Conservation (phyloP, 2,329 filamentous ascomycete genomes). For the Paecilomyces niveus region DNA sequence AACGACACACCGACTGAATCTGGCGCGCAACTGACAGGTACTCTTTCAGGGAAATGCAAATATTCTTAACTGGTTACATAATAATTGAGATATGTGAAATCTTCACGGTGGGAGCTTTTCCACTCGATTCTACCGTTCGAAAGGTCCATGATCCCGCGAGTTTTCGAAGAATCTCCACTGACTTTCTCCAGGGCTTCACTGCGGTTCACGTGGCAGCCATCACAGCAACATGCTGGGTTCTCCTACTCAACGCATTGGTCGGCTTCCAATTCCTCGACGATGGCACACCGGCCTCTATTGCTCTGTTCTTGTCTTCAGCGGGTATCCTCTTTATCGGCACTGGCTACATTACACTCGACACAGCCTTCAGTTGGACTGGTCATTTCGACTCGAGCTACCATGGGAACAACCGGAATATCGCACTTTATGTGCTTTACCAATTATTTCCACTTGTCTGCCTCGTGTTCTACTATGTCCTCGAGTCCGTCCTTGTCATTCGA, state of each 20-base stretch:
- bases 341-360: conserved; percentile 93
- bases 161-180: background rate
- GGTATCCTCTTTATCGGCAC: conserved; percentile 74
- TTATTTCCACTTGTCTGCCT: conserved; percentile 82
- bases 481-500: conserved; percentile 73
- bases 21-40: background rate
- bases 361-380: conserved; percentile 75
- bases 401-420: conserved; percentile 62
- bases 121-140: conserved; percentile 62
- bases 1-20: background rate
- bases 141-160: conserved; percentile 46
- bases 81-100: conserved; percentile 91
- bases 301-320: conserved; percentile 65
- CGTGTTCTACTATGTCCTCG: conserved; percentile 78
- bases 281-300: conserved; percentile 76
- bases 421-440: conserved; percentile 90
- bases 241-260: conserved; percentile 85
- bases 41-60: conserved; percentile 84
- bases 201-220: conserved; percentile 88
- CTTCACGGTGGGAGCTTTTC: conserved; percentile 87
- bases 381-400: conserved; percentile 60
- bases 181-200: conserved; percentile 62
- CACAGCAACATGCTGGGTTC: conserved; percentile 77
- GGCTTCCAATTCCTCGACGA: conserved; percentile 93
- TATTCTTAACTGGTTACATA: conserved; percentile 82